Conservation (phyloP, 176 grass and related monocot genomes). For the Lolium perenne region DNA sequence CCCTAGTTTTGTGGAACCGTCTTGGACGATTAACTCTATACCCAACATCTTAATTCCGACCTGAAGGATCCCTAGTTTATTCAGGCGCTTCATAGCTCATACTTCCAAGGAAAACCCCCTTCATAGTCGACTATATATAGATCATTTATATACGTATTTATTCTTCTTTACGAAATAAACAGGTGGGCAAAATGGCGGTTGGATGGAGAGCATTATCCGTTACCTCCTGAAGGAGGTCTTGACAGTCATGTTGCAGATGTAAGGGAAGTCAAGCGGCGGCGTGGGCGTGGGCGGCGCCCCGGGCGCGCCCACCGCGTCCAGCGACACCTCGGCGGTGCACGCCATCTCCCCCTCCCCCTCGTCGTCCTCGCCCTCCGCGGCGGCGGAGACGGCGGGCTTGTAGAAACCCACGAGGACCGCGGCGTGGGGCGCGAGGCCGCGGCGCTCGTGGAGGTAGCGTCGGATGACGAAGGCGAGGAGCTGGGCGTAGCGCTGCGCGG, state of each 20-base stretch:
- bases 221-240: constrained; percentile 83
- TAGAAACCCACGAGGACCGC: constrained; percentile 80
- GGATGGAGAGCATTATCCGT: constrained; percentile 3
- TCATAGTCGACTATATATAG: not conserved
- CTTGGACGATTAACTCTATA: not conserved
- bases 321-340: constrained; percentile 84
- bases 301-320: constrained; percentile 71
- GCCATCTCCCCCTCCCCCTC: constrained; percentile 57
- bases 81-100: not conserved
- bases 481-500: constrained; percentile 56
- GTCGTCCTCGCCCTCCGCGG: not conserved
- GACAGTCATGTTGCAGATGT: constrained; percentile 98
- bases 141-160: not conserved
- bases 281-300: constrained; percentile 68
- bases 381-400: constrained; percentile 26
- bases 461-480: constrained; percentile 78
- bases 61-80: too few relatives aligned
- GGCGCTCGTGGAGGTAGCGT: constrained; percentile 71
- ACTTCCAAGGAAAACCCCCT: not conserved
- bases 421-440: constrained; percentile 61
- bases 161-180: not conserved
- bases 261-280: constrained; percentile 71
- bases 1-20: not conserved
- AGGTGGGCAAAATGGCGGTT: not conserved
- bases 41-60: too few relatives aligned